A percentile compares a stretch with the other conserved stretches of the same genome.
These are phyloP conservation scores for Polyporus arcularius DNA, from an alignment of 768 basidiomycete species.

Conservation along the genomic window DNA sequence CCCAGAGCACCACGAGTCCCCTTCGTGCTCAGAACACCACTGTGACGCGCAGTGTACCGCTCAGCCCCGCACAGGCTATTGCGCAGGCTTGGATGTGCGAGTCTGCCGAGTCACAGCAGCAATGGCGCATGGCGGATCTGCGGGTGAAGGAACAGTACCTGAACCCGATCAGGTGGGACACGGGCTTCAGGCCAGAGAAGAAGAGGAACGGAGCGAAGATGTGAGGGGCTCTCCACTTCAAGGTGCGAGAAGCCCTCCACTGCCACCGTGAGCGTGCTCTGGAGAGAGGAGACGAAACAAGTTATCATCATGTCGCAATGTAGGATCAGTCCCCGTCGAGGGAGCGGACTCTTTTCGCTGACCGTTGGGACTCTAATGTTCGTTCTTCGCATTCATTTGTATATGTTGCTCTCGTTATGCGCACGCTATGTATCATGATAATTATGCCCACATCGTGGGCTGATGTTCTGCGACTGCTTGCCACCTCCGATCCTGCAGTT, in stretches of 20 bases:
- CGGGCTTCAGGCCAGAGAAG: slow-evolving; percentile 21
- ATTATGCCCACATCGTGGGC: slow-evolving; percentile 6
- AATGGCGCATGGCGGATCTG: slow-evolving; percentile 59
- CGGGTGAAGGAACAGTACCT: slow-evolving; percentile 48
- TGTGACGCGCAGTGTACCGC: slow-evolving; percentile 9
- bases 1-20: slow-evolving; percentile 11
- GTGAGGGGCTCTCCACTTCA: slow-evolving; percentile 30
- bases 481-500: neutral
- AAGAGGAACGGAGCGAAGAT: slow-evolving; percentile 49
- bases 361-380: slow-evolving; percentile 21
- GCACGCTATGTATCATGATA: slow-evolving; percentile 4
- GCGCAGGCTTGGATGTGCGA: slow-evolving; percentile 69
- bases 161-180: slow-evolving; percentile 34
- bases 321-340: slow-evolving; percentile 23
- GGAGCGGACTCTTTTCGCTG: slow-evolving; percentile 17
- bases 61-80: slow-evolving; percentile 63
- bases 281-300: slow-evolving; percentile 18
- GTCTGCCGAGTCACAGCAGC: slow-evolving; percentile 57
- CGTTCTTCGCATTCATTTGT: slow-evolving; percentile 7
- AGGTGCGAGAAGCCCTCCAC: too few relatives aligned
- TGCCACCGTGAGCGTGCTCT: neutral
- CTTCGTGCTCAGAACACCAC: neutral
- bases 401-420: slow-evolving; percentile 19
- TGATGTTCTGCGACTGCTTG: neutral
- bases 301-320: slow-evolving; percentile 4